A percentile compares a stretch with the other conserved stretches of the same genome.
Conservation (phyloP, 805 yeast species). For the Lipomyces sp. region DNA sequence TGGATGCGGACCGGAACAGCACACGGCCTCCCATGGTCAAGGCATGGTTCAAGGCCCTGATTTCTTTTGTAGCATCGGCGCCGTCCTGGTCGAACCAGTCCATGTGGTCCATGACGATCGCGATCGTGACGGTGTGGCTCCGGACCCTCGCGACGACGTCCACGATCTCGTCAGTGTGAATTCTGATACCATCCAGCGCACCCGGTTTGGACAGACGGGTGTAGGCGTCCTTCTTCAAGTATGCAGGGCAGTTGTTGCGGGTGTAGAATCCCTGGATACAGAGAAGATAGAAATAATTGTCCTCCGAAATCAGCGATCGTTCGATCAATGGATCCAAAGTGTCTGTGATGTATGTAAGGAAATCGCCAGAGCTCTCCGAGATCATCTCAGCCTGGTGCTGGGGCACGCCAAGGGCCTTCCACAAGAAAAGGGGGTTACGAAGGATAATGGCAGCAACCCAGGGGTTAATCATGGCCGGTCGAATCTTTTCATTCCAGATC, state of each 20-base stretch:
- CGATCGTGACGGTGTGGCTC: slow-evolving; percentile 68
- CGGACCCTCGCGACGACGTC: slow-evolving; percentile 74
- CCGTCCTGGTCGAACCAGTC: slow-evolving; percentile 82
- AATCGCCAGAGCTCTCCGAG: slow-evolving; percentile 52
- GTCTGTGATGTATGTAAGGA: slow-evolving; percentile 71
- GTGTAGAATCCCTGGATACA: slow-evolving; percentile 66
- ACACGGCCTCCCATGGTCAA: slow-evolving; percentile 73
- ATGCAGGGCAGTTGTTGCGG: slow-evolving; percentile 72
- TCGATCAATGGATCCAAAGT: slow-evolving; percentile 77
- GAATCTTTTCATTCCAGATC: slow-evolving; percentile 66
- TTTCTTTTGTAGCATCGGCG: slow-evolving; percentile 66
- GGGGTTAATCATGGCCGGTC: slow-evolving; percentile 74
- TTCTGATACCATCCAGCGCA: slow-evolving; percentile 70
- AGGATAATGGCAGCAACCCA: slow-evolving; percentile 67
- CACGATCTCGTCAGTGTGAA: slow-evolving; percentile 78
- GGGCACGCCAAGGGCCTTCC: slow-evolving; percentile 92
- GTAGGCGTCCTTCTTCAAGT: slow-evolving; percentile 65
- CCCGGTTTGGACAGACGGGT: slow-evolving; percentile 53
- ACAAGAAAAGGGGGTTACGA: slow-evolving; percentile 82
- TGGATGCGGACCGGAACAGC: slow-evolving; percentile 74
- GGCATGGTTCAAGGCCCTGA: slow-evolving; percentile 65
- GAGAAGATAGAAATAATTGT: slow-evolving; percentile 80
- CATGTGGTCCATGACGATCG: slow-evolving; percentile 89
- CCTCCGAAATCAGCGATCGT: slow-evolving; percentile 65
- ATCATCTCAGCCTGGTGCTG: slow-evolving; percentile 82